Percentiles rank a stretch among this genome's conserved stretches.
Evolutionary conservation across 2,329 filamentous ascomycete genomes (phyloP).

Genomic region (Dothideomycetidae sp.): DNA sequence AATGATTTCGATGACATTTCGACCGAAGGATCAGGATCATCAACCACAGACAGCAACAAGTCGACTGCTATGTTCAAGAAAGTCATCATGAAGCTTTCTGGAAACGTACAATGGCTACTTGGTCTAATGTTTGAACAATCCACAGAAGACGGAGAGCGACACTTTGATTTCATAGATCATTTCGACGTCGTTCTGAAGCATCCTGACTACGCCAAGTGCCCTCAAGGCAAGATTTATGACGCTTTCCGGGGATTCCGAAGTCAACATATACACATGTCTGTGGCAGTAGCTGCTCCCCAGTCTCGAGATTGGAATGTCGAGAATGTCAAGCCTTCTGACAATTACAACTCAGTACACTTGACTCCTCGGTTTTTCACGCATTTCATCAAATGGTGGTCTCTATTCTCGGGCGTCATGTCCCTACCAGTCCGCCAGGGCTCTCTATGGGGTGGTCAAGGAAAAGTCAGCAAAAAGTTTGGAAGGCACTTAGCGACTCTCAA

Average conservation of each 20-base stretch:
- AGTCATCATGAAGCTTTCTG: slow-evolving; percentile 95
- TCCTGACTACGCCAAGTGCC: slow-evolving; percentile 53
- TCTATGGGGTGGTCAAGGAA: slow-evolving; percentile 83
- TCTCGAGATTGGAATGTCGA: slow-evolving; percentile 74
- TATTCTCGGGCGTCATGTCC: slow-evolving; percentile 90
- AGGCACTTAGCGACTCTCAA: slow-evolving; percentile 97
- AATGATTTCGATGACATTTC: slow-evolving; percentile 25
- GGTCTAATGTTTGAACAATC: slow-evolving; percentile 88
- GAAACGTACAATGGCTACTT: slow-evolving; percentile 83
- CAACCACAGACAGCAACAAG: slow-evolving; percentile 50
- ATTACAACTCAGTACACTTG: slow-evolving; percentile 92
- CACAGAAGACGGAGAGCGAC: slow-evolving; percentile 54
- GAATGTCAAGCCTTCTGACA: slow-evolving; percentile 61
- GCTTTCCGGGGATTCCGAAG: slow-evolving; percentile 96
- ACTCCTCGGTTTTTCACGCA: slow-evolving; percentile 95
- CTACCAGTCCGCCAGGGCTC: slow-evolving; percentile 83
- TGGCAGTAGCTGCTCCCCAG: slow-evolving; percentile 75
- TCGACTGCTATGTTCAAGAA: slow-evolving; percentile 87
- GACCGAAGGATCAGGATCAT: slow-evolving; percentile 41
- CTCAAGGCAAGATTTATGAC: slow-evolving; percentile 52
- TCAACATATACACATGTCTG: slow-evolving; percentile 88
- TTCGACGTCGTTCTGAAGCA: slow-evolving; percentile 81
- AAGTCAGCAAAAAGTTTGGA: slow-evolving; percentile 97
- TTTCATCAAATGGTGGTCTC: slow-evolving; percentile 95
- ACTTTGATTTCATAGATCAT: slow-evolving; percentile 81